Evolutionary conservation across 495 filamentous ascomycete species (phyloP), one percentile per base, ranked within the genome.

Genomic region (Tricharina praecox): DNA sequence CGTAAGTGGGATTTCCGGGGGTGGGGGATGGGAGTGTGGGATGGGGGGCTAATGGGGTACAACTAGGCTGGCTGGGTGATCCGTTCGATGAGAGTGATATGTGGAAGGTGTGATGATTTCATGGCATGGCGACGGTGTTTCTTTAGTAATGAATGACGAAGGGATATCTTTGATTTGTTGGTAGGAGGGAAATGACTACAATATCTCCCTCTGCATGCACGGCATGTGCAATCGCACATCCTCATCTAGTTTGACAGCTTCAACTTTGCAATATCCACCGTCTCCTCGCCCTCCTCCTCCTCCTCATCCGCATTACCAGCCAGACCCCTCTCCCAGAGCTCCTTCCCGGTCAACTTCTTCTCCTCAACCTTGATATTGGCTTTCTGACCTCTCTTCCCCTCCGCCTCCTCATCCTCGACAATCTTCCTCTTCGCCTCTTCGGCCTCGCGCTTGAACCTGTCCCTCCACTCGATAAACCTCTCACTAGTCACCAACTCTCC

Each of bases 401-500:
- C 48, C 36, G 51, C 49, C 34, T 57, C 53, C 25, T 39, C 52
- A 13, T 54, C 62, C 45, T 60, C 53, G 20, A 44, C 25, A 1
- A 28, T 38, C 23, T 49, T 47, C 25, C 30, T 37, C 21, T 53
- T 50, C 33, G 39, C 46, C 25, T 45, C 85, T 61, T 80, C 78
- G 70, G 80, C 73, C 65, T 95, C 87, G 60, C 70, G 69, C 54
- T 75, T 62, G 54, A 95, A 99, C n/a, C 57, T 67, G 21, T 78
- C 74, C 49, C 81, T 67, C 92, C 92, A 96, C 52, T 69, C 72
- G 50, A 81, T 57, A 56, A 96, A 99, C 2, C 77, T 80, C 67
- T 92, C 85, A 18, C 71, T 65, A 28, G 76, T 96, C 2, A 99
- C 90, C 32, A 70, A 69, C 41, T 82, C 83, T n/a, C 90, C 90